Evolutionary conservation across 768 basidiomycete species (phyloP).

Genomic region (Termitomyces titanicus): DNA sequence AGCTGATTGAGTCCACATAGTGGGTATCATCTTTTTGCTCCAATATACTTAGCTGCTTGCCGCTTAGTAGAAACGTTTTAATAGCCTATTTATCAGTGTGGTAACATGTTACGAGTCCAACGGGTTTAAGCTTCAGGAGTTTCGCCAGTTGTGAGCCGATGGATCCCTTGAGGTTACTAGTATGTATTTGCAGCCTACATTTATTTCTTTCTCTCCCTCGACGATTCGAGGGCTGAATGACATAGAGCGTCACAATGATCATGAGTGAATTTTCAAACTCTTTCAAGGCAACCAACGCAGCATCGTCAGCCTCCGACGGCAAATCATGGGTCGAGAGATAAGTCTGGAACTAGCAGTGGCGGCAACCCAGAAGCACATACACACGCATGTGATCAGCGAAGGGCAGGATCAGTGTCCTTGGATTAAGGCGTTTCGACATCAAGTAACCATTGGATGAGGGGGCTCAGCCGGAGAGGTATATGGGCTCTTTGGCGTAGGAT

Average conservation of each 20-base stretch:
- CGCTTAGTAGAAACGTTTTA: too few relatives aligned
- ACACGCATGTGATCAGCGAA: too few relatives aligned
- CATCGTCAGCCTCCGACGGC: constrained; percentile 5
- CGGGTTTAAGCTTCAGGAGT: too few relatives aligned
- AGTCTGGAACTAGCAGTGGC: too few relatives aligned
- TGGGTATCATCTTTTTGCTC: too few relatives aligned
- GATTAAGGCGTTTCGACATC: background rate
- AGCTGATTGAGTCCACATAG: too few relatives aligned
- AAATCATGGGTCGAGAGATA: too few relatives aligned
- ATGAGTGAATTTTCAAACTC: constrained; percentile 7
- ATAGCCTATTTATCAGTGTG: too few relatives aligned
- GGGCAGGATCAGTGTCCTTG: background rate
- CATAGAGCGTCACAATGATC: constrained; percentile 7
- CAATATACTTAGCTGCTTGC: too few relatives aligned
- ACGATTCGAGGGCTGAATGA: constrained; percentile 4
- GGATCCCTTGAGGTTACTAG: constrained; percentile 4
- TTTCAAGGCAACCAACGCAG: constrained; percentile 1
- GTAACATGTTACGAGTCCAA: too few relatives aligned
- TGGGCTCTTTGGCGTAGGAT: constrained; percentile 38
- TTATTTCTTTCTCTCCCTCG: constrained; percentile 3
- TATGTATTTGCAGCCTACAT: background rate
- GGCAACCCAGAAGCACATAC: too few relatives aligned
- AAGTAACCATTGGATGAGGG: constrained; percentile 16
- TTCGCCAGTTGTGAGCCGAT: constrained; percentile 7
- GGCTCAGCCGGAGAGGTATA: constrained; percentile 68